Conservation (phyloP, 2,329 filamentous ascomycete species). For the Apiospora hydei region DNA sequence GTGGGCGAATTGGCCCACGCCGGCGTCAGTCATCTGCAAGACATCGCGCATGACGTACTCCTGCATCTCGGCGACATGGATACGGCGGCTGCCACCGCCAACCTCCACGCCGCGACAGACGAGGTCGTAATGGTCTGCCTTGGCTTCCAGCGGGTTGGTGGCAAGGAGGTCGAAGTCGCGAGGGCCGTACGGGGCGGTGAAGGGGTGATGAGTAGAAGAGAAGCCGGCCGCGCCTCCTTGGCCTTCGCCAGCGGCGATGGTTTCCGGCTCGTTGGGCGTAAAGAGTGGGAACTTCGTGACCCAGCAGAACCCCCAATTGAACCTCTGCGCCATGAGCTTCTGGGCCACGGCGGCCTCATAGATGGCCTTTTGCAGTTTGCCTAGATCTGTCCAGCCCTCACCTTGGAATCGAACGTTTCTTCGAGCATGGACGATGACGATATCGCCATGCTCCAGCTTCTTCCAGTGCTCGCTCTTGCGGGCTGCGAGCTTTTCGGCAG, state of each 20-base stretch:
- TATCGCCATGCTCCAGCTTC: slow-evolving; percentile 71
- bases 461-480: slow-evolving; percentile 30
- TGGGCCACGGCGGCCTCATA: slow-evolving; percentile 73
- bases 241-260: slow-evolving; percentile 65
- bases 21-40: slow-evolving; percentile 75
- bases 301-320: slow-evolving; percentile 78
- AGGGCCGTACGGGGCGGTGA: slow-evolving; percentile 81
- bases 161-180: slow-evolving; percentile 78
- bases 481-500: slow-evolving; percentile 36
- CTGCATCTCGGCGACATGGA: slow-evolving; percentile 84
- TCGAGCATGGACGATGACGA: slow-evolving; percentile 84
- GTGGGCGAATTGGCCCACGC: slow-evolving; percentile 84
- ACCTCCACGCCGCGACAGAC: slow-evolving; percentile 96
- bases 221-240: slow-evolving; percentile 85
- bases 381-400: slow-evolving; percentile 72
- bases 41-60: slow-evolving; percentile 85
- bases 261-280: slow-evolving; percentile 69
- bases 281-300: slow-evolving; percentile 93
- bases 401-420: slow-evolving; percentile 69
- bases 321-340: slow-evolving; percentile 57
- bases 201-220: slow-evolving; percentile 91
- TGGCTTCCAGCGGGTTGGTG: slow-evolving; percentile 73
- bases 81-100: slow-evolving; percentile 90
- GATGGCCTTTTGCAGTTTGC: slow-evolving; percentile 74
- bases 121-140: slow-evolving; percentile 92